Evolutionary conservation across 1,284 basidiomycete genomes (phyloP).

Genomic region (Marasmius oreades): DNA sequence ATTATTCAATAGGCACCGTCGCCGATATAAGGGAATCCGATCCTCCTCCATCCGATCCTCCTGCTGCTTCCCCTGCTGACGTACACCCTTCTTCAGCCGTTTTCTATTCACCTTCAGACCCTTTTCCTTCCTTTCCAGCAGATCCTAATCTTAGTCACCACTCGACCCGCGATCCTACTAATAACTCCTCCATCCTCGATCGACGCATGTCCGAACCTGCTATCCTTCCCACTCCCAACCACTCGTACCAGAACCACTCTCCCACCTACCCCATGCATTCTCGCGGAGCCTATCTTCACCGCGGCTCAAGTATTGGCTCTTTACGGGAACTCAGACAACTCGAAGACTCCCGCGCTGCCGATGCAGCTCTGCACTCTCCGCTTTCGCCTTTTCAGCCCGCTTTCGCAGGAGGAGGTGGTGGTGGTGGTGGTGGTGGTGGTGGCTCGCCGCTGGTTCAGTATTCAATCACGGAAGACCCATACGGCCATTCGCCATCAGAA

Average conservation of each 20-base stretch:
- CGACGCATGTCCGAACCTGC: conserved; percentile 65
- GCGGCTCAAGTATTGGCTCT: conserved; percentile 37
- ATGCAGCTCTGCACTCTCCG: conserved; percentile 39
- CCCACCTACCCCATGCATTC: too few relatives aligned
- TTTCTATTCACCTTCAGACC: conserved; percentile 40
- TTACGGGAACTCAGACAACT: not conserved
- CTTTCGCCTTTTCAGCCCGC: conserved; percentile 47
- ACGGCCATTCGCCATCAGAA: conserved; percentile 54
- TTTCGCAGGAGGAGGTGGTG: conserved; percentile 40
- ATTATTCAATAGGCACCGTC: conserved; percentile 27
- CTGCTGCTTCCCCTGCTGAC: conserved; percentile 31
- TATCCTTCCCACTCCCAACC: conserved; percentile 31
- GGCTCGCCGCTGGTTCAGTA: conserved; percentile 36
- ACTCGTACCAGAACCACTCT: too few relatives aligned
- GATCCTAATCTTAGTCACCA: conserved; percentile 34
- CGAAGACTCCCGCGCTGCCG: conserved; percentile 9
- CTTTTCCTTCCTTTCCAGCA: conserved; percentile 23
- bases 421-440: too few relatives aligned
- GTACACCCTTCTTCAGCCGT: conserved; percentile 34
- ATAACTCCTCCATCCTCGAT: conserved; percentile 38
- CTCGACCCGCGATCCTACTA: conserved; percentile 31
- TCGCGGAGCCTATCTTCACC: too few relatives aligned
- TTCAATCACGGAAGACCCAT: conserved; percentile 41
- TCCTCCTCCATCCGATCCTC: conserved; percentile 22
- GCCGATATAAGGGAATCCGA: conserved; percentile 25